These are phyloP conservation scores for Pezicula rhizophila DNA, from an alignment of 2,329 filamentous ascomycete genomes.

Conservation along the genomic window DNA sequence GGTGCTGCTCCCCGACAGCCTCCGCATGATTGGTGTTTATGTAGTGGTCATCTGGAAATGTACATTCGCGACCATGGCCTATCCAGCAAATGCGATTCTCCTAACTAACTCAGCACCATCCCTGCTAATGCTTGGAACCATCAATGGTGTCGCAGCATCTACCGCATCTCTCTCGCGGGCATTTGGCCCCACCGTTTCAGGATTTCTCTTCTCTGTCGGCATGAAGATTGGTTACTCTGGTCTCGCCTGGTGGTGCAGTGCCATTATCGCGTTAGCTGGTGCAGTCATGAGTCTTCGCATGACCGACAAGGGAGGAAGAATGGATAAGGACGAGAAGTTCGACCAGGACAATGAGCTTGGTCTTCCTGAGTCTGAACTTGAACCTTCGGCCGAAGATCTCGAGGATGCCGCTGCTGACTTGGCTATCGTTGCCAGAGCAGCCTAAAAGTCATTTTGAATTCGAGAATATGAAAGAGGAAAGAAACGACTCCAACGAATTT, in stretches of 20 bases:
- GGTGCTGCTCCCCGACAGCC: slow-evolving; percentile 66
- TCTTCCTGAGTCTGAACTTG: slow-evolving; percentile 19
- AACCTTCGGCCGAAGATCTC: slow-evolving; percentile 14
- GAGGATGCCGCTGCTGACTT: neutral
- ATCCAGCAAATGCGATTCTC: slow-evolving; percentile 84
- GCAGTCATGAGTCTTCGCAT: slow-evolving; percentile 72
- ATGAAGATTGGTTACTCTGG: slow-evolving; percentile 77
- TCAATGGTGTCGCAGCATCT: slow-evolving; percentile 89
- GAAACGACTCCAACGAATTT: neutral
- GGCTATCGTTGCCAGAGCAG: neutral
- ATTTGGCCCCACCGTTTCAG: slow-evolving; percentile 83
- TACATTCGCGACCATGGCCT: slow-evolving; percentile 83
- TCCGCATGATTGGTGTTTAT: slow-evolving; percentile 72
- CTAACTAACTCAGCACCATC: slow-evolving; percentile 83
- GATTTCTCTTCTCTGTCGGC: slow-evolving; percentile 75
- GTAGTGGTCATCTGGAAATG: slow-evolving; percentile 83
- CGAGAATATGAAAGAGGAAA: neutral
- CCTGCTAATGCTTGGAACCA: slow-evolving; percentile 76
- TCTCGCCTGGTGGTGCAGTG: slow-evolving; percentile 89
- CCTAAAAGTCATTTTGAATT: neutral
- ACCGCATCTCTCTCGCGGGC: slow-evolving; percentile 84
- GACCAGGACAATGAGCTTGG: slow-evolving; percentile 21
- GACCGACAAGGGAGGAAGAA: slow-evolving; percentile 44
- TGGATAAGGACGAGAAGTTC: slow-evolving; percentile 24
- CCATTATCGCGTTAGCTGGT: slow-evolving; percentile 67